Percentiles rank a stretch among this genome's conserved stretches.
Conservation (phyloP, 139 green algal species). For the Axilococcus clingmanii region DNA sequence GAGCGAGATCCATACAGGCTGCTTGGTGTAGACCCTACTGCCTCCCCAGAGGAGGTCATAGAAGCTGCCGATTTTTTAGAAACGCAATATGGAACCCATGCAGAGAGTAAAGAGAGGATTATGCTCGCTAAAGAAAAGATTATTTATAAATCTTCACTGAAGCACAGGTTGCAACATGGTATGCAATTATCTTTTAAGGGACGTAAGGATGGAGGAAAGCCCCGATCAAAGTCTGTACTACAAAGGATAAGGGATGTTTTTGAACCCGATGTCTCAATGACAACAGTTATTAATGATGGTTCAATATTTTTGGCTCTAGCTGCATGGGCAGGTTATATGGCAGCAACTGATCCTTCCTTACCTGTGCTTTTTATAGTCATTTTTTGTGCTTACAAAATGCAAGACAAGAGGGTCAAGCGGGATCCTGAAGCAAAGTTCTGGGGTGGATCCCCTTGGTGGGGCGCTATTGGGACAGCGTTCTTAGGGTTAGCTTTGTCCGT, state of each 20-base stretch:
- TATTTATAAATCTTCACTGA: constrained; percentile 59
- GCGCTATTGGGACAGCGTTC: constrained; percentile 47
- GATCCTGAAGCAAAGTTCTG: constrained; percentile 58
- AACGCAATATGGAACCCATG: constrained; percentile 69
- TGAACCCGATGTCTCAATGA: constrained; percentile 55
- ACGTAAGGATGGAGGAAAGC: constrained; percentile 33
- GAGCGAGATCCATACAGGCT: constrained; percentile 72
- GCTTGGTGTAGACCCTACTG: constrained; percentile 55
- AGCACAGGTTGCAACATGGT: constrained; percentile 50
- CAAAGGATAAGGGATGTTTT: constrained; percentile 37
- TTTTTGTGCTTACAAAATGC: constrained; percentile 39
- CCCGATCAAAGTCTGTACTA: constrained; percentile 8
- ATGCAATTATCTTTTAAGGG: constrained; percentile 54
- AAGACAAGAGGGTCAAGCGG: constrained; percentile 47
- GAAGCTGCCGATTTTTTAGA: constrained; percentile 69
- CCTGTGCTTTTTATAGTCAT: constrained; percentile 35
- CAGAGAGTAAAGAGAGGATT: constrained; percentile 64
- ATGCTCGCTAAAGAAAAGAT: constrained; percentile 75
- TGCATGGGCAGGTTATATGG: constrained; percentile 52
- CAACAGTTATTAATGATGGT: constrained; percentile 76
- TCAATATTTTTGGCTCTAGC: constrained; percentile 55
- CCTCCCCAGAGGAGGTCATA: constrained; percentile 72
- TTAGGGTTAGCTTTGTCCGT: constrained; percentile 38
- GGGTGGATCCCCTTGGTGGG: constrained; percentile 58
- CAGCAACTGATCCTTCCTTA: constrained; percentile 39